Evolutionary conservation across 2,329 filamentous ascomycete genomes (phyloP), one percentile per base, ranked within the genome.

Genomic region (Diplodia corticola): DNA sequence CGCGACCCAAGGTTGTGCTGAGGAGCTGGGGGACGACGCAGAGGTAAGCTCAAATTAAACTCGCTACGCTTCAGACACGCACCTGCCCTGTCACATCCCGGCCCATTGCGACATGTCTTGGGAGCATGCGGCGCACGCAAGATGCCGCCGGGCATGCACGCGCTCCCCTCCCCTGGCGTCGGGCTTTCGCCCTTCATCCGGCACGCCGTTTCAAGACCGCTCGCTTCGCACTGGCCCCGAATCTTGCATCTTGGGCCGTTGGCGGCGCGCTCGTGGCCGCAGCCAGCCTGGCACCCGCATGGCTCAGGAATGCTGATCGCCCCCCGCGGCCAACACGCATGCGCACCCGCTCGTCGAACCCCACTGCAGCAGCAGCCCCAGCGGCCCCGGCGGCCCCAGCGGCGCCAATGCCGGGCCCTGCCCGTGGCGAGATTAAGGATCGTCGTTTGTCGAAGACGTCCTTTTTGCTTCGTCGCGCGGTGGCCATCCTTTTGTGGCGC

Each of bases 171-270:
- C 48, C 46, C 54, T 66, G 64, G 64, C 63, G 30, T 55, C 63
- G 50, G 63, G 40, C 37, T 65, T 30, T 48, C n/a, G 51, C 54
- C 64, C 64, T 66, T 57, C 37, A 33, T 54, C 48, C 35, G 55
- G 37, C 49, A 54, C 26, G 54, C 64, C 64, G 64, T 63, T 66
- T 66, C 64, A 66, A 61, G 55, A 61, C 64, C 54, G 64, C 55
- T 50, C 49, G 49, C 57, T 66, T 60, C 53, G 55, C 53, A 50
- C 53, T 26, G 51, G 26, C 63, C 53, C 63, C 51, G 60, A 55
- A 53, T 50, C 64, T 50, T 53, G 44, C 64, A 24, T 40, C 63
- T 26, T 33, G 53, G 35, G 54, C 55, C 64, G 64, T 66, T 66
- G 55, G 40, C 55, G 35, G 55, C 46, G 35, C 48, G 64, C 55